Base-by-base conservation (phyloP, 768 basidiomycete species). In the Amanita pallidorosea region DNA sequence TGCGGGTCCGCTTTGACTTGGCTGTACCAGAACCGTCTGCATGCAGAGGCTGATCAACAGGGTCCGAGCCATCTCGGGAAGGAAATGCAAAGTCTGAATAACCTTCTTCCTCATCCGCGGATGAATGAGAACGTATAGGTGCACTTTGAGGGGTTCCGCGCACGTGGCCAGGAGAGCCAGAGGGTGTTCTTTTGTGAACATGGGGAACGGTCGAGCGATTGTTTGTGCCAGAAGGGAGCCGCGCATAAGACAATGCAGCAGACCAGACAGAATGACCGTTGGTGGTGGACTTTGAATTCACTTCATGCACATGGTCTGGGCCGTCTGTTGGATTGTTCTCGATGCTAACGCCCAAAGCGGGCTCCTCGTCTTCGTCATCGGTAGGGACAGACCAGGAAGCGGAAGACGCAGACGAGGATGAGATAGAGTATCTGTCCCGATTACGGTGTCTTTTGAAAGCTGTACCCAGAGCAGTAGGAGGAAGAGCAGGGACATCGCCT, bases 201-300 rank as follows among this genome's bases (percentile, higher is more conserved):
- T 71, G 69, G 49, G 81, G 77, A 20, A 81, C 74, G 43, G 74
- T 78, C 4, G 80, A 79, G 35, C 70, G 75, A 57, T 79, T 78
- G 68, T 88, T 86, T 44, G 80, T 86, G 7, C 80, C 71, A 31
- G 85, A 85, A 1, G 85, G 83, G 12, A 80, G 73, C 51, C 85
- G 80, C 49, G 83, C 73, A 58, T 85, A 87, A 5, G 76, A 77
- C 3, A 87, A 67, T 42, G 71, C 75, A 11, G 77, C 73, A 13
- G 70, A 61, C 53, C 61, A 61, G 37, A 70, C 61, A 36, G 67
- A 53, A 52, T 68, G 65, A 47, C 64, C 58, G 47, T 63, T 67
- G 53, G 55, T 57, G 51, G 68, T 49, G 22, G 75, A 71, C 59
- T 77, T 78, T 47, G 70, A 65, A 57, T 62, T 70, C 53, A 61